A percentile compares a stretch with the other conserved stretches of the same genome.
Conservation (phyloP, 148 eudicot genomes). For the Chenopodium quinoa region DNA sequence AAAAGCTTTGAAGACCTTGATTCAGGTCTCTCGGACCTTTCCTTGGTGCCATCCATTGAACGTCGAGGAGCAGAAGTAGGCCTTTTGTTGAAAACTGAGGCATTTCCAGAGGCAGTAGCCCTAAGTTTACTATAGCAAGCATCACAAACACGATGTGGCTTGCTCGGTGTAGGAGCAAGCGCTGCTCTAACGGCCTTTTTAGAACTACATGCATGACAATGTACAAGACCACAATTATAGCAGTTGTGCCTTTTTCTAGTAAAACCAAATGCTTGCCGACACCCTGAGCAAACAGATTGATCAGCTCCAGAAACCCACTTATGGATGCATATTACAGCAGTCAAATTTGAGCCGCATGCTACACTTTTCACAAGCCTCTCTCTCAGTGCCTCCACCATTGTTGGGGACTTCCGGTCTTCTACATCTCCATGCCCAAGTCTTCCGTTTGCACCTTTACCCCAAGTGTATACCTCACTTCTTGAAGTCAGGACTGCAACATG, state of each 20-base stretch:
- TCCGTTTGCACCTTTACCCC: slow-evolving; percentile 83
- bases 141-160: slow-evolving; percentile 84
- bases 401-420: slow-evolving; percentile 68
- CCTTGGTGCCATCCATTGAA: slow-evolving; percentile 38
- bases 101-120: slow-evolving; percentile 36
- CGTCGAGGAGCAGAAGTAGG: slow-evolving; percentile 42
- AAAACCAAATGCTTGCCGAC: slow-evolving; percentile 75
- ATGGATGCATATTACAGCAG: slow-evolving; percentile 66
- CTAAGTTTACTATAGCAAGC: slow-evolving; percentile 65
- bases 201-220: slow-evolving; percentile 73
- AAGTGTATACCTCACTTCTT: slow-evolving; percentile 73
- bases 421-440: slow-evolving; percentile 71
- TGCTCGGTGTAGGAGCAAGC: slow-evolving; percentile 76
- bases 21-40: slow-evolving; percentile 38
- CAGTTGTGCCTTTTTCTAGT: slow-evolving; percentile 73
- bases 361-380: slow-evolving; percentile 65
- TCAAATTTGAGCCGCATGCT: slow-evolving; percentile 69
- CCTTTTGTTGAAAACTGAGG: slow-evolving; percentile 32
- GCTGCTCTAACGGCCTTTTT: slow-evolving; percentile 69
- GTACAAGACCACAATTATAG: slow-evolving; percentile 69
- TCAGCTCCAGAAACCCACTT: slow-evolving; percentile 83
- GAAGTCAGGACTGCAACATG: slow-evolving; percentile 73
- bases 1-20: slow-evolving; percentile 48
- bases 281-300: slow-evolving; percentile 71
- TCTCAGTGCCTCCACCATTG: slow-evolving; percentile 60